A percentile compares a stretch with the other conserved stretches of the same genome.
Evolutionary conservation across 805 yeast species (phyloP).

Genomic region (Schwanniomyces occidentalis): DNA sequence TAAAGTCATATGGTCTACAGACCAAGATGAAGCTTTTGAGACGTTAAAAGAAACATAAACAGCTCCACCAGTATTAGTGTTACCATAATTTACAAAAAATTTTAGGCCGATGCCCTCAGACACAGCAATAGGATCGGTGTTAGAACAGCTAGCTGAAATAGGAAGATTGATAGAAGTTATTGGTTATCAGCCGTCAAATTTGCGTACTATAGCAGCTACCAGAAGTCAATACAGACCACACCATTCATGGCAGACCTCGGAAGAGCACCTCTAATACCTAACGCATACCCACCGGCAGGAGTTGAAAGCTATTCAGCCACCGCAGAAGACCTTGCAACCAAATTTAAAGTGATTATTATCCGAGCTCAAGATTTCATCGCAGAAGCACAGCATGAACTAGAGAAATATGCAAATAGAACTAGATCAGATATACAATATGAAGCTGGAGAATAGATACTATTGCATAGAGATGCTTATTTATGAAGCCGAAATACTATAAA

Average conservation of each 20-base stretch:
- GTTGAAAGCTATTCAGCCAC: not conserved
- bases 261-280: not conserved
- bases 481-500: too few relatives aligned
- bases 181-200: not conserved
- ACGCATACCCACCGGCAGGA: too few relatives aligned
- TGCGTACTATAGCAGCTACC: not conserved
- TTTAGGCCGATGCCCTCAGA: not conserved
- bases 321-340: not conserved
- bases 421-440: not conserved
- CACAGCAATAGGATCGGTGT: not conserved
- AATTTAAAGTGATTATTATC: not conserved
- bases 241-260: conserved; percentile 3
- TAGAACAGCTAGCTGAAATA: not conserved
- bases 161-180: not conserved
- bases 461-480: too few relatives aligned
- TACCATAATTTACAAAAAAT: not conserved
- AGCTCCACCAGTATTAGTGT: not conserved
- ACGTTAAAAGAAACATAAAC: not conserved
- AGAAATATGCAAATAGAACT: not conserved
- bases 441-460: too few relatives aligned
- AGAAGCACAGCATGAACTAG: conserved; percentile 1
- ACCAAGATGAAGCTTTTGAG: not conserved
- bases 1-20: not conserved
- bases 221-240: conserved; percentile 1
- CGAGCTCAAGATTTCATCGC: conserved; percentile 3